Conservation (phyloP, 495 filamentous ascomycete genomes). For the Saxophila tyrrhenica region DNA sequence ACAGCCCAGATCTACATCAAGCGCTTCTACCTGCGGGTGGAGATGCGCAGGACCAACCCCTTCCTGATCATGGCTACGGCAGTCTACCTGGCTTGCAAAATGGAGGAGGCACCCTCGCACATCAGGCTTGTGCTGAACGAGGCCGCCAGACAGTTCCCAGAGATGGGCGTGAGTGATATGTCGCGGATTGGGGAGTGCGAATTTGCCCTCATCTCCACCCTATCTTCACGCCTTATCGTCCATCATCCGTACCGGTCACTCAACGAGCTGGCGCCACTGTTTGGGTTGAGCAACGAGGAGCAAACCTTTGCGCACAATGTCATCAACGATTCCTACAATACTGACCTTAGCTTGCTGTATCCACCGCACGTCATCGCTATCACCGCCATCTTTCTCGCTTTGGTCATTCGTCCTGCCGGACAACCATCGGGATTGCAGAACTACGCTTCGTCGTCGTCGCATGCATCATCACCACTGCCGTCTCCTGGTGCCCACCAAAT, state of each 20-base stretch:
- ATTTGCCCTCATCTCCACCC: conserved; percentile 88
- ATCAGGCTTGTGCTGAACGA: conserved; percentile 80
- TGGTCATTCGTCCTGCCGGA: conserved; percentile 55
- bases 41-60: conserved; percentile 85
- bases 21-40: conserved; percentile 83
- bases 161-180: conserved; percentile 70
- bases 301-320: conserved; percentile 66
- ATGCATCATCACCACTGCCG: not conserved
- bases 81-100: conserved; percentile 92
- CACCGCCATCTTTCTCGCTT: conserved; percentile 75
- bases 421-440: conserved; percentile 12
- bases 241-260: conserved; percentile 96
- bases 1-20: conserved; percentile 92
- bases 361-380: conserved; percentile 84
- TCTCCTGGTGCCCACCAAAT: not conserved
- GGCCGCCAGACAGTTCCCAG: conserved; percentile 79
- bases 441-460: not conserved
- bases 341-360: conserved; percentile 78
- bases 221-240: conserved; percentile 87
- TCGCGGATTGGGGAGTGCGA: conserved; percentile 90
- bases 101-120: conserved; percentile 96
- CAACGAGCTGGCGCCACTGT: conserved; percentile 54
- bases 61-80: conserved; percentile 85
- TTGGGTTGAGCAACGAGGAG: conserved; percentile 69
- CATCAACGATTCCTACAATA: conserved; percentile 94